phyloP scores from a whole-genome alignment of 768 basidiomycete species.

The Pleurotus tuber-regium region DNA sequence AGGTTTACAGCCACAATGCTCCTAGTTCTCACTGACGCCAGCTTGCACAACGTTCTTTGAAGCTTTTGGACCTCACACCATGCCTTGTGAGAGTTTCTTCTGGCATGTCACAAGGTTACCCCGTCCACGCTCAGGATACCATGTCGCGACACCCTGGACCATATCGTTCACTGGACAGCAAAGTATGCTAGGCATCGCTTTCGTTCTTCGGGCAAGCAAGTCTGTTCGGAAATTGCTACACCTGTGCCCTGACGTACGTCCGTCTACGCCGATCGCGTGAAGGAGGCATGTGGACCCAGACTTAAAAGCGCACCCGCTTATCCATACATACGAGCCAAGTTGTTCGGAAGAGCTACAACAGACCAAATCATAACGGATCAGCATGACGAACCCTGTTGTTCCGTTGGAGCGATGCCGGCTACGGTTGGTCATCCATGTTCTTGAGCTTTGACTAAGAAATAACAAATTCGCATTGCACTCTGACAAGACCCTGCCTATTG shows the following conservation, averaged over 20 bases:
- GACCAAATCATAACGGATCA: background rate
- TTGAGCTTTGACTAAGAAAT: conserved; percentile 1
- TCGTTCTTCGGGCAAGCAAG: conserved; percentile 8
- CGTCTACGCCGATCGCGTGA: background rate
- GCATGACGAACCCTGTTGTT: background rate
- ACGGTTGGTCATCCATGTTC: background rate
- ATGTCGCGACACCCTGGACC: background rate
- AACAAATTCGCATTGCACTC: background rate
- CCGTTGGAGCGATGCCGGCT: background rate
- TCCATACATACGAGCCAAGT: no score
- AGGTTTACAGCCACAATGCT: conserved; percentile 76
- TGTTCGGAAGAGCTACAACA: background rate
- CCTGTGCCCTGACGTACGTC: background rate
- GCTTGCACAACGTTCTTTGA: conserved; percentile 36
- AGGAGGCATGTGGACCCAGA: conserved; percentile 1
- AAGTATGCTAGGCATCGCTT: background rate
- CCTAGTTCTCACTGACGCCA: conserved; percentile 94
- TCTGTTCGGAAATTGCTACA: conserved; percentile 7
- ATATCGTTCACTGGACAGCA: conserved; percentile 26
- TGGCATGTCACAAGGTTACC: background rate
- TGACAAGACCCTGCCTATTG: no score
- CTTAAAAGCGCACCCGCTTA: no score
- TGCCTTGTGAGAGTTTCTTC: background rate
- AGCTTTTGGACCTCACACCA: background rate
- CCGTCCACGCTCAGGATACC: background rate